These are phyloP conservation scores for Hebeloma cylindrosporum DNA, from an alignment of 768 basidiomycete genomes.

Conservation along the genomic window DNA sequence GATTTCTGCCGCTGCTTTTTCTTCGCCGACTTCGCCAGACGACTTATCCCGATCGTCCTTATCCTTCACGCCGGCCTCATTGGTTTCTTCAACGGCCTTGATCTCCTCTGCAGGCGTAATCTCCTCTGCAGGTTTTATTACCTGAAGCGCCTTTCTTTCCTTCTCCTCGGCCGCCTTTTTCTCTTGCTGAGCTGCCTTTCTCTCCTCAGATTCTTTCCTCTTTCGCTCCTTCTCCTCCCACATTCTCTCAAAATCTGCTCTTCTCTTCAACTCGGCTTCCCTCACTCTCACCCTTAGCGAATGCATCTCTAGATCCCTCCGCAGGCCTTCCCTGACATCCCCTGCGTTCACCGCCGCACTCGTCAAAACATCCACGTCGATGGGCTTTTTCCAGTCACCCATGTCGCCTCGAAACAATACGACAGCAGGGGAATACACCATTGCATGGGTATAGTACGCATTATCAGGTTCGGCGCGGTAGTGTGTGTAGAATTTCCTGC, in stretches of 20 bases:
- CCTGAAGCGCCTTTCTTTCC: background rate
- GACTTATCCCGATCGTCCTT: no score
- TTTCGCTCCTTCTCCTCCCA: conserved; percentile 3
- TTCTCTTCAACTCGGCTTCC: conserved; percentile 5
- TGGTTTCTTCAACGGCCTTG: no score
- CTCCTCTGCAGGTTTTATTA: background rate
- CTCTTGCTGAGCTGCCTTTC: background rate
- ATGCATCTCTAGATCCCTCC: conserved; percentile 12
- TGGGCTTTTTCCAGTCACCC: conserved; percentile 54
- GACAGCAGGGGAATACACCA: conserved; percentile 69
- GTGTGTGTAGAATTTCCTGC: conserved; percentile 57
- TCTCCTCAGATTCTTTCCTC: background rate
- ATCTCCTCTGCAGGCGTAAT: no score
- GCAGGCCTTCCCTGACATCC: conserved; percentile 22
- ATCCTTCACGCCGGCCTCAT: no score
- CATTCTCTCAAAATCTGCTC: conserved; percentile 1
- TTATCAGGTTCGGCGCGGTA: conserved; percentile 49
- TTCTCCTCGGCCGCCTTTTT: background rate
- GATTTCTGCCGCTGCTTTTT: no score
- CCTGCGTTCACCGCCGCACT: conserved; percentile 73
- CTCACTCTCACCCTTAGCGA: conserved; percentile 10
- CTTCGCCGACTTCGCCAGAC: no score
- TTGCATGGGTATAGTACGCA: conserved; percentile 72
- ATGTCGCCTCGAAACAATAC: conserved; percentile 60
- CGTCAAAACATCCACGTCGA: conserved; percentile 64